A percentile compares a stretch with the other conserved stretches of the same genome.
Evolutionary conservation across 2,329 filamentous ascomycete genomes (phyloP).

Genomic region (Drechslerella coelobrocha): DNA sequence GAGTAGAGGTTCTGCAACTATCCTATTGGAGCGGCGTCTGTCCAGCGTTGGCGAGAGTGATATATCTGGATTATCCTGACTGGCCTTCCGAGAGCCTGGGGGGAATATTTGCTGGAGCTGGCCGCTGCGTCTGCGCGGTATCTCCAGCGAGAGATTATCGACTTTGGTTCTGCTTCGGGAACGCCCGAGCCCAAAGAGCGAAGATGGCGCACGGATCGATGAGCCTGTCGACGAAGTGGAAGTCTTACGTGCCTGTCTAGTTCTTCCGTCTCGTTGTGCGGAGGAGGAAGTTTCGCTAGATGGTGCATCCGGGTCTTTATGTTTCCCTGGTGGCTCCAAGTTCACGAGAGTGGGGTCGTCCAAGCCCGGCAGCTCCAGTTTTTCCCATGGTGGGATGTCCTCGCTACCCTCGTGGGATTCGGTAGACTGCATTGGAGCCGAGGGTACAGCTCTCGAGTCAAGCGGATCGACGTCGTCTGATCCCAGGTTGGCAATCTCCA

Average conservation of each 20-base stretch:
- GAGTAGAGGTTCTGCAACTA: constrained; percentile 28
- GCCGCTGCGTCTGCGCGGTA: constrained; percentile 23
- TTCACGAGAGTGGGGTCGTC: constrained; percentile 44
- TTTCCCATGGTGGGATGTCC: constrained; percentile 41
- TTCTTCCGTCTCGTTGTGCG: constrained; percentile 18
- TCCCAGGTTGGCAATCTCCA: constrained; percentile 3
- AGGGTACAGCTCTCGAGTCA: constrained; percentile 18
- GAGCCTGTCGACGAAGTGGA: constrained; percentile 40
- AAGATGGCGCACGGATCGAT: constrained; percentile 28
- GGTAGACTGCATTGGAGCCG: constrained; percentile 4
- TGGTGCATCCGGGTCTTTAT: constrained; percentile 7
- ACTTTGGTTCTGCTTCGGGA: constrained; percentile 29
- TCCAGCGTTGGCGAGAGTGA: constrained; percentile 15
- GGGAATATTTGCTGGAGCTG: constrained; percentile 28
- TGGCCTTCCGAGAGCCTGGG: constrained; percentile 37
- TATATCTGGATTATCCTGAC: constrained; percentile 37
- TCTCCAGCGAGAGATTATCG: constrained; percentile 36
- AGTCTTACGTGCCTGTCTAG: constrained; percentile 32
- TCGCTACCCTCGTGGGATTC: constrained; percentile 12
- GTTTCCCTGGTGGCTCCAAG: constrained; percentile 28
- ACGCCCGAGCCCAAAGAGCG: constrained; percentile 32
- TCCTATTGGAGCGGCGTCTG: constrained; percentile 34
- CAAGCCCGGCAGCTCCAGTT: constrained; percentile 39
- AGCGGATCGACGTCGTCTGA: constrained; percentile 39
- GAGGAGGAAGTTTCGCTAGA: constrained; percentile 3